phyloP scores from a whole-genome alignment of 2,329 filamentous ascomycete species.

The Calonectria ilicicola region DNA sequence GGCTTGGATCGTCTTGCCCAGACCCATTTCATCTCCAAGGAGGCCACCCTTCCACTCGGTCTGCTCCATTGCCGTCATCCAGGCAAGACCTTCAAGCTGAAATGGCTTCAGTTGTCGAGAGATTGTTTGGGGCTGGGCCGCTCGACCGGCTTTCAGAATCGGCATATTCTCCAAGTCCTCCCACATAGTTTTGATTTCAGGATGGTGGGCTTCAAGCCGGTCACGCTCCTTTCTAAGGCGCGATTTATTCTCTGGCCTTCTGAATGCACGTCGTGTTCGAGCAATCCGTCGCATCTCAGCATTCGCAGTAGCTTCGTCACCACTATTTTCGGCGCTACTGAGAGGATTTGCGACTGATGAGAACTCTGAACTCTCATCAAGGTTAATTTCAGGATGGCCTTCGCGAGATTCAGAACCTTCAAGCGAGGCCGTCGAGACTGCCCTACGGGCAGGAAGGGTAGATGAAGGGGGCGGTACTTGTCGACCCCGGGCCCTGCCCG shows the following conservation, averaged over 20 bases:
- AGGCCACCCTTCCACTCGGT: conserved; percentile 88
- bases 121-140: conserved; percentile 74
- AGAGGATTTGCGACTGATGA: conserved; percentile 17
- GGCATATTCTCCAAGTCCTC: conserved; percentile 75
- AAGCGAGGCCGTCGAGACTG: neutral
- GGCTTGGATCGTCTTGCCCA: conserved; percentile 98
- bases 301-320: conserved; percentile 23
- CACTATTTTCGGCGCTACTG: conserved; percentile 34
- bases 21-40: conserved; percentile 97
- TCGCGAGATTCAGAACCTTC: neutral
- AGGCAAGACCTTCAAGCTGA: conserved; percentile 91
- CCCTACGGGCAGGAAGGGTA: neutral
- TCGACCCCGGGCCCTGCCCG: neutral
- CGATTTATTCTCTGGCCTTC: conserved; percentile 38
- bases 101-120: conserved; percentile 90
- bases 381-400: neutral
- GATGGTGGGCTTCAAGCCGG: conserved; percentile 81
- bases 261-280: conserved; percentile 49
- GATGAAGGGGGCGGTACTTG: neutral
- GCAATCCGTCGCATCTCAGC: conserved; percentile 39
- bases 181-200: conserved; percentile 89
- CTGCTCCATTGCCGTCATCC: conserved; percentile 94
- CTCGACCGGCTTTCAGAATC: conserved; percentile 67
- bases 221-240: conserved; percentile 63
- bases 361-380: neutral